These are phyloP conservation scores for Aspergillus versicolor DNA, from an alignment of 2,329 filamentous ascomycete genomes.

Conservation along the genomic window DNA sequence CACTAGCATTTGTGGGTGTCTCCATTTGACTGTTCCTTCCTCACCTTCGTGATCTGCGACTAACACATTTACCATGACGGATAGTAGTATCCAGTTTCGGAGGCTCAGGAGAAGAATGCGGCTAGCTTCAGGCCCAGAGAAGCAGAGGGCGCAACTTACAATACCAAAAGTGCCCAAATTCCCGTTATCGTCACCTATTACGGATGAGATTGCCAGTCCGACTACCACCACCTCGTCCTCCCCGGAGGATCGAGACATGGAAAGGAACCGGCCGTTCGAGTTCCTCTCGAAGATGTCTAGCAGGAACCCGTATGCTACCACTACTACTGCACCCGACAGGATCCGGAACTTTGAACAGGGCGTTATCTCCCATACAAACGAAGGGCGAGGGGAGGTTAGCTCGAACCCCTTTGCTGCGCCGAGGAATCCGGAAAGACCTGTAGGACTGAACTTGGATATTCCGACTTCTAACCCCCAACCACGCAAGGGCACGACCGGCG, in stretches of 20 bases:
- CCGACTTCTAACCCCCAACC: conserved; percentile 5
- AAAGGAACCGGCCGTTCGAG: conserved; percentile 31
- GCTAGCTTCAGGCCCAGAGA: conserved; percentile 21
- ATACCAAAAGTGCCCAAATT: conserved; percentile 37
- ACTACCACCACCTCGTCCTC: conserved; percentile 36
- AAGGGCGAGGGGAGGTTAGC: background rate
- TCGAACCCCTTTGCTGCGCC: conserved; percentile 4
- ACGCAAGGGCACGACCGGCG: conserved; percentile 14
- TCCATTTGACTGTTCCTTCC: background rate
- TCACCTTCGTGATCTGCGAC: background rate
- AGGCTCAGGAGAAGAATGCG: conserved; percentile 23
- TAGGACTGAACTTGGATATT: conserved; percentile 45
- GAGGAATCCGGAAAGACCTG: conserved; percentile 29
- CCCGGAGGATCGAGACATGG: conserved; percentile 28
- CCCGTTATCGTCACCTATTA: conserved; percentile 45
- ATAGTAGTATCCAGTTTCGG: conserved; percentile 13
- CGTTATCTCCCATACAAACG: conserved; percentile 8
- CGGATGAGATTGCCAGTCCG: conserved; percentile 40
- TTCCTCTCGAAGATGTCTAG: conserved; percentile 27
- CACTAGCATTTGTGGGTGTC: conserved; percentile 1
- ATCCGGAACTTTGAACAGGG: conserved; percentile 14
- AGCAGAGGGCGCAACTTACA: conserved; percentile 27
- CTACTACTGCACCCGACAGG: conserved; percentile 2
- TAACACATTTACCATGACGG: background rate
- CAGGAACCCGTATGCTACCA: conserved; percentile 17